Evolutionary conservation across 306 rosid genomes (phyloP).

Genomic region (Oxytropis ochrocephala): DNA sequence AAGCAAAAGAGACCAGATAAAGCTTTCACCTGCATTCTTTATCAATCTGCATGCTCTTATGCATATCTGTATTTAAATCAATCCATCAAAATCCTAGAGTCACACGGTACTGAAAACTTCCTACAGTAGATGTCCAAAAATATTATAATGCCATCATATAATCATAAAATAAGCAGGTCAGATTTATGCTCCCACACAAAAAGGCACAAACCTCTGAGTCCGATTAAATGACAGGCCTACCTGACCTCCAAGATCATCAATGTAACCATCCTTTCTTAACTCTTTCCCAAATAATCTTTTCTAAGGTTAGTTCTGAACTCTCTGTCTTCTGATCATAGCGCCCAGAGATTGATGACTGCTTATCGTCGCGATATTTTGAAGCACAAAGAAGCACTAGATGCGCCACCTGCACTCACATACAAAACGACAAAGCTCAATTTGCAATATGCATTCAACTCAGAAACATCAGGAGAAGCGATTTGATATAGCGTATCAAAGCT

Average conservation of each 20-base stretch:
- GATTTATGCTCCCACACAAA: neutral
- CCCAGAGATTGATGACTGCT: constrained; percentile 66
- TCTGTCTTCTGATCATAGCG: constrained; percentile 63
- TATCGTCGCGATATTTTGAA: constrained; percentile 54
- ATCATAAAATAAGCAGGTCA: neutral
- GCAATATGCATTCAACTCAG: neutral
- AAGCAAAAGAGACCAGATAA: too few species aligned
- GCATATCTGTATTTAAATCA: constrained; percentile 65
- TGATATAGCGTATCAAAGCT: neutral
- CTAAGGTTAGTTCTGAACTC: constrained; percentile 66
- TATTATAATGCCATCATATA: neutral
- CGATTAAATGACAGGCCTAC: constrained; percentile 31
- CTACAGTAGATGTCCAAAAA: constrained; percentile 24
- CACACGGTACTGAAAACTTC: constrained; percentile 44
- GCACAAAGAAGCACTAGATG: constrained; percentile 77
- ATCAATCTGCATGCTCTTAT: constrained; percentile 66
- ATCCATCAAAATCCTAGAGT: constrained; percentile 65
- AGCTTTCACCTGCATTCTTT: constrained; percentile 72
- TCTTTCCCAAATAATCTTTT: constrained; percentile 46
- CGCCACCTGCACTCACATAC: constrained; percentile 38
- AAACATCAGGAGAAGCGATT: neutral
- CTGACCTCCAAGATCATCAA: constrained; percentile 54
- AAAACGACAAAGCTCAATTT: neutral
- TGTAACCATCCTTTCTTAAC: constrained; percentile 55
- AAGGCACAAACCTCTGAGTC: constrained; percentile 11